These are phyloP conservation scores for Cladophialophora chaetospira DNA, from an alignment of 2,329 filamentous ascomycete species.

Conservation along the genomic window DNA sequence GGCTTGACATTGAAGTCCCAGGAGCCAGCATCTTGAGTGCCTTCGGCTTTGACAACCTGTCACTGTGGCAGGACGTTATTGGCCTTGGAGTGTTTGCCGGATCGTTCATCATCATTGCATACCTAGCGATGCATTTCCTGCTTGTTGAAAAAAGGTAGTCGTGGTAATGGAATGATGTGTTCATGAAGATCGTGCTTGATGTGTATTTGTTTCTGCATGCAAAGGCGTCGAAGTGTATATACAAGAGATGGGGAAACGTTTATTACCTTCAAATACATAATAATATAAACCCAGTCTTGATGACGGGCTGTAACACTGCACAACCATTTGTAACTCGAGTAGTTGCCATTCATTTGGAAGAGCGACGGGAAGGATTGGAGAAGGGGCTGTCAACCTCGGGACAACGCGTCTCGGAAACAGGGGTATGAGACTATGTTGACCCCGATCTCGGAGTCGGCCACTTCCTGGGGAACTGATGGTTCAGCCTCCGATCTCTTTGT, in stretches of 20 bases:
- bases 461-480: conserved; percentile 15
- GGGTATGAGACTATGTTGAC: conserved; percentile 13
- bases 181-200: not conserved
- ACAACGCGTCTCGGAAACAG: conserved; percentile 19
- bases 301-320: not conserved
- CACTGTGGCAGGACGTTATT: conserved; percentile 80
- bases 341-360: not conserved
- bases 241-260: not conserved
- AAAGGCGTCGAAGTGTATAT: not conserved
- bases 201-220: not conserved
- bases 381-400: conserved; percentile 26
- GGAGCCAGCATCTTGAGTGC: conserved; percentile 91
- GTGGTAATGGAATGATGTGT: conserved; percentile 3
- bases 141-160: conserved; percentile 80
- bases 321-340: not conserved
- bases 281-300: conserved; percentile 2
- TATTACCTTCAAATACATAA: not conserved
- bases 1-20: conserved; percentile 92
- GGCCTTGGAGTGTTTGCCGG: conserved; percentile 81
- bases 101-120: conserved; percentile 83
- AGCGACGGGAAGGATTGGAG: too few species aligned
- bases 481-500: too few species aligned
- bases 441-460: conserved; percentile 24
- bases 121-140: conserved; percentile 88
- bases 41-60: conserved; percentile 89